Conservation (phyloP, 2,329 filamentous ascomycete species). For the Clarireedia hainanense region DNA sequence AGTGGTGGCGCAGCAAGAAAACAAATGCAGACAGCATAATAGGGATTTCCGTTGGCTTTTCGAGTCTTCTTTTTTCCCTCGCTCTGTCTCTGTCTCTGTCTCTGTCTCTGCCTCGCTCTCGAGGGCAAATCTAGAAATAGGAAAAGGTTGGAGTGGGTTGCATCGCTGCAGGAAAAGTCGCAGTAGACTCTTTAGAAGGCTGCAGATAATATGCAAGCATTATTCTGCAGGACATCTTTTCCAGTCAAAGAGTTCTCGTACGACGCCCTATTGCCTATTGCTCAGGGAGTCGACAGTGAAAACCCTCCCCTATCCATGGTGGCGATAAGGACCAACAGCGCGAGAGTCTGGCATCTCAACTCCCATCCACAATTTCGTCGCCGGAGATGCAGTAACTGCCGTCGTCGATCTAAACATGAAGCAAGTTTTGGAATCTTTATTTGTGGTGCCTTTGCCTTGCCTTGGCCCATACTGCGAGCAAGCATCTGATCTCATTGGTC, state of each 20-base stretch:
- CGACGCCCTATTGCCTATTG: neutral
- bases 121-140: neutral
- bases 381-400: no score
- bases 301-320: neutral
- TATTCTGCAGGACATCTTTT: conserved; percentile 1
- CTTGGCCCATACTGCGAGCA: no score
- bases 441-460: no score
- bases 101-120: no score
- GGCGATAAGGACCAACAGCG: neutral
- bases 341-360: no score
- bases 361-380: no score
- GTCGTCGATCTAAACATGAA: no score
- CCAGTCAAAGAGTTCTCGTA: neutral
- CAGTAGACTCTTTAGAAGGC: neutral
- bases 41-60: neutral
- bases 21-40: neutral
- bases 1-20: neutral
- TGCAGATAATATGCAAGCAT: conserved; percentile 2
- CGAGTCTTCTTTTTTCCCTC: neutral
- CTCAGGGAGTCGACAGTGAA: neutral
- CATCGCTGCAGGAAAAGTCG: neutral
- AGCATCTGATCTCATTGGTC: no score
- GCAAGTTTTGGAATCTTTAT: no score
- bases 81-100: no score
- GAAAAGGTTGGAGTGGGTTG: neutral